Evolutionary conservation across 805 yeast species (phyloP).

Genomic region (Clavispora asparagi): DNA sequence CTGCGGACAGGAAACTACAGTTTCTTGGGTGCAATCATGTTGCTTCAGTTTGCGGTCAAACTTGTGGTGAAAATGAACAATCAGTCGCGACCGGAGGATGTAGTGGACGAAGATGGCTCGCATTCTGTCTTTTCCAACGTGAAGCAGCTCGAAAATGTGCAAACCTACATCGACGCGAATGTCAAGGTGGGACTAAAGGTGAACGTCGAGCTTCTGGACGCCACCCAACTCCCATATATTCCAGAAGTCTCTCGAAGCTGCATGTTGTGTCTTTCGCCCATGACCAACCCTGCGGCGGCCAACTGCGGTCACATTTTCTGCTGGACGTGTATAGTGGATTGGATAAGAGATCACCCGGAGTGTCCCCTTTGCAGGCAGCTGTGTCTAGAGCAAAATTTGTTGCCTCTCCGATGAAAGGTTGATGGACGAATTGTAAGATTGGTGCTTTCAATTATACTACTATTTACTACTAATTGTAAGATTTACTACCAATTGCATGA

Average conservation of each 20-base stretch:
- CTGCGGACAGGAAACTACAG: conserved; percentile 61
- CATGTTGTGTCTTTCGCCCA: conserved; percentile 74
- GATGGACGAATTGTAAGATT: too few species aligned
- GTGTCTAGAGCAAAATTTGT: conserved; percentile 55
- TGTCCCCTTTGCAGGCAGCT: conserved; percentile 88
- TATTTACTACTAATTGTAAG: too few species aligned
- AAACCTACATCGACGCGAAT: conserved; percentile 2
- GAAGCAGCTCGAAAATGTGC: conserved; percentile 9
- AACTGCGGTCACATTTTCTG: conserved; percentile 92
- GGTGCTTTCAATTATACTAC: too few species aligned
- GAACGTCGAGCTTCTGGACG: conserved; percentile 52
- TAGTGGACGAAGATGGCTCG: neutral
- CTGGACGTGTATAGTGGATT: conserved; percentile 84
- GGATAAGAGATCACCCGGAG: conserved; percentile 84
- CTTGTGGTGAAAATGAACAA: conserved; percentile 20
- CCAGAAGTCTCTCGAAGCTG: conserved; percentile 70
- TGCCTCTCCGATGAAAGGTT: conserved; percentile 37
- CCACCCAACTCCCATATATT: conserved; percentile 55
- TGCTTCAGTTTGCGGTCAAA: conserved; percentile 49
- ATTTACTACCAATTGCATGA: too few species aligned
- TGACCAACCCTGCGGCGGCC: conserved; percentile 80
- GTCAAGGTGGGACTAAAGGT: conserved; percentile 9
- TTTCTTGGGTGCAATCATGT: conserved; percentile 59
- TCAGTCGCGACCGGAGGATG: neutral
- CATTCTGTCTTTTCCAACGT: conserved; percentile 3